phyloP scores from a whole-genome alignment of 805 yeast species.

The Ogataea nonfermentans region DNA sequence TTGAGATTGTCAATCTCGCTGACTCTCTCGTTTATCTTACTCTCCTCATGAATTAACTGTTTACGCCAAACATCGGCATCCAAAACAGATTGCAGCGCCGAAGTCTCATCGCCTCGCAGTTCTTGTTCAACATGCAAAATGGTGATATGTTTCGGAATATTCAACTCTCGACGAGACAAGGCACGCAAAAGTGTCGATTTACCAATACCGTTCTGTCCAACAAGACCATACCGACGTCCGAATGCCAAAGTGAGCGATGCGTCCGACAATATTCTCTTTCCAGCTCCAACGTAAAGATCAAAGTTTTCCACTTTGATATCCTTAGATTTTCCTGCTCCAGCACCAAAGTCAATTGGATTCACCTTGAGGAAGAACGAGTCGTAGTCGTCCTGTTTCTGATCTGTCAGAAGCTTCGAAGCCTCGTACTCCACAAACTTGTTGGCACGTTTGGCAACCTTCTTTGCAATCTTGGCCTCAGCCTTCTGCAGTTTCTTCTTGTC shows the following conservation, averaged over 20 bases:
- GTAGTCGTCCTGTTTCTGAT: slow-evolving; percentile 67
- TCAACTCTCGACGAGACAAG: slow-evolving; percentile 86
- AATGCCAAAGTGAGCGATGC: slow-evolving; percentile 82
- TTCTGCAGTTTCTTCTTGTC: slow-evolving; percentile 95
- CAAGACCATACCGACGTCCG: slow-evolving; percentile 95
- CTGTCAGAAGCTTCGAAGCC: slow-evolving; percentile 84
- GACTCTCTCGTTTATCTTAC: slow-evolving; percentile 68
- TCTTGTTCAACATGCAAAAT: slow-evolving; percentile 98
- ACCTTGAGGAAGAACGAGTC: slow-evolving; percentile 94
- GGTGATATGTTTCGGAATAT: slow-evolving; percentile 93
- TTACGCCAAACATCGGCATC: slow-evolving; percentile 99
- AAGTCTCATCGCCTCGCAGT: slow-evolving; percentile 86
- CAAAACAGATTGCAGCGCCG: slow-evolving; percentile 91
- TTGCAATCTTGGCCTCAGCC: slow-evolving; percentile 96
- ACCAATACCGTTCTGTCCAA: slow-evolving; percentile 99
- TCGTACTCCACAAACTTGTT: slow-evolving; percentile 85
- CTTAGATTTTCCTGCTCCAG: slow-evolving; percentile 93
- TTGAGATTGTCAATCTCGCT: slow-evolving; percentile 70
- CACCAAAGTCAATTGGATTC: slow-evolving; percentile 89
- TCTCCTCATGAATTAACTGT: slow-evolving; percentile 74
- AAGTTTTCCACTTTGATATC: slow-evolving; percentile 91
- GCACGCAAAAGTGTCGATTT: slow-evolving; percentile 92
- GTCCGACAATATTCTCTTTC: slow-evolving; percentile 86
- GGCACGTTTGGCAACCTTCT: slow-evolving; percentile 86
- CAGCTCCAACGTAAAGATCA: slow-evolving; percentile 94